Evolutionary conservation across 2,329 filamentous ascomycete genomes (phyloP).

Genomic region (Colletotrichum tabaci): DNA sequence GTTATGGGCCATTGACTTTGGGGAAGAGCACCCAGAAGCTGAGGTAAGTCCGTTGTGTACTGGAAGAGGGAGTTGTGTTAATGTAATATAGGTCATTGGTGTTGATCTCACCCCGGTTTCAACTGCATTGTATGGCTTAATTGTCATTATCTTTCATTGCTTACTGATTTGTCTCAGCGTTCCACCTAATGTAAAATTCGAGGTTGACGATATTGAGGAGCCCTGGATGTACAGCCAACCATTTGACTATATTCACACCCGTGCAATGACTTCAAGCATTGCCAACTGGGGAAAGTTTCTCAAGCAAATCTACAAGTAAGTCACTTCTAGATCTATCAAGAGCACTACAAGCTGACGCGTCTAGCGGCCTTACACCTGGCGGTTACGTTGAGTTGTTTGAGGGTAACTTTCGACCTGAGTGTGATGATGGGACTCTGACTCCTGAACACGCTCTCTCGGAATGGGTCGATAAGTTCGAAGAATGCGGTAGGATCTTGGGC

Average conservation of each 20-base stretch:
- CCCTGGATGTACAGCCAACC: neutral
- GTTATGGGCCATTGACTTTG: slow-evolving; percentile 35
- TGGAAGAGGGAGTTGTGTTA: slow-evolving; percentile 54
- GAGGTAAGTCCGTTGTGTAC: slow-evolving; percentile 44
- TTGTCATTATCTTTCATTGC: slow-evolving; percentile 36
- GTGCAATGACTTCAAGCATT: slow-evolving; percentile 59
- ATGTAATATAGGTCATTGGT: slow-evolving; percentile 45
- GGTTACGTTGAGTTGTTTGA: slow-evolving; percentile 58
- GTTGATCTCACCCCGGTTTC: slow-evolving; percentile 53
- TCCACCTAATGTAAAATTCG: slow-evolving; percentile 69
- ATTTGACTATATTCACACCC: neutral
- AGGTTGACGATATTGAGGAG: slow-evolving; percentile 1
- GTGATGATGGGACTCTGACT: slow-evolving; percentile 49
- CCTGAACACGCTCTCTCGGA: slow-evolving; percentile 10
- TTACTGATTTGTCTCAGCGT: slow-evolving; percentile 51
- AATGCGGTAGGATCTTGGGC: slow-evolving; percentile 53
- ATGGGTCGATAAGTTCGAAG: slow-evolving; percentile 48
- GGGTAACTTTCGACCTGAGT: slow-evolving; percentile 49
- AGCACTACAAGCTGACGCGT: slow-evolving; percentile 1
- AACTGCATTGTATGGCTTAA: slow-evolving; percentile 43
- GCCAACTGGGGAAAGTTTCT: slow-evolving; percentile 56
- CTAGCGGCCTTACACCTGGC: slow-evolving; percentile 53
- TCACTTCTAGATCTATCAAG: neutral
- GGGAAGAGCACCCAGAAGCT: slow-evolving; percentile 46
- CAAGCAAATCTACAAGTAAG: slow-evolving; percentile 59